Conservation (phyloP, 2,329 filamentous ascomycete species). For the Fusarium neocosmosporiellum region DNA sequence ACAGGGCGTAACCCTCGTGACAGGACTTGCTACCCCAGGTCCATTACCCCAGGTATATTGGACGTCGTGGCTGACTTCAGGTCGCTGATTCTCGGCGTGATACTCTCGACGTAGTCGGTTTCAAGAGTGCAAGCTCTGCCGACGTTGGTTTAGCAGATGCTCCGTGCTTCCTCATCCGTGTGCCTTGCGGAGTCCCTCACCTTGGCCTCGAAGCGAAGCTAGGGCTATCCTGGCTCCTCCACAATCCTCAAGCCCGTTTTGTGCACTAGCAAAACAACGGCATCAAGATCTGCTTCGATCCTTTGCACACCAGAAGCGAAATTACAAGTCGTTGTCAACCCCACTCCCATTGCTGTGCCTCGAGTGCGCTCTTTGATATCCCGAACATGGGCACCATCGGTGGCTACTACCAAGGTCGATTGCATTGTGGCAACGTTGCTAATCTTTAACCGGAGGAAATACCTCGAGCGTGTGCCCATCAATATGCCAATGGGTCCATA, state of each 20-base stretch:
- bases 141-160: constrained; percentile 45
- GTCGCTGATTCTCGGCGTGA: constrained; percentile 1
- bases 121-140: constrained; percentile 23
- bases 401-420: background rate
- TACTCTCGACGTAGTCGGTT: constrained; percentile 7
- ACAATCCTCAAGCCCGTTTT: constrained; percentile 37
- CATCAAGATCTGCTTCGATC: constrained; percentile 37
- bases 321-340: constrained; percentile 27
- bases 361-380: background rate
- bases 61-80: background rate
- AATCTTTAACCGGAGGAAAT: constrained; percentile 26
- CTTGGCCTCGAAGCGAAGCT: constrained; percentile 37
- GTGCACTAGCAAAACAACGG: constrained; percentile 37
- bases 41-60: background rate
- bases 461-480: constrained; percentile 34
- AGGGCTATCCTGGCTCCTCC: constrained; percentile 46
- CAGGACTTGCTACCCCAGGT: background rate
- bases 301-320: constrained; percentile 27
- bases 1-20: background rate
- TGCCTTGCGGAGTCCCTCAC: constrained; percentile 41
- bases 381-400: constrained; percentile 13
- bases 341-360: constrained; percentile 5
- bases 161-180: constrained; percentile 39
- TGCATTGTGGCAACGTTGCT: constrained; percentile 29
- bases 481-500: constrained; percentile 36